Percentiles rank a stretch among this genome's conserved stretches.
phyloP scores from a whole-genome alignment of 805 yeast species.

The Hanseniaspora occidentalis region DNA sequence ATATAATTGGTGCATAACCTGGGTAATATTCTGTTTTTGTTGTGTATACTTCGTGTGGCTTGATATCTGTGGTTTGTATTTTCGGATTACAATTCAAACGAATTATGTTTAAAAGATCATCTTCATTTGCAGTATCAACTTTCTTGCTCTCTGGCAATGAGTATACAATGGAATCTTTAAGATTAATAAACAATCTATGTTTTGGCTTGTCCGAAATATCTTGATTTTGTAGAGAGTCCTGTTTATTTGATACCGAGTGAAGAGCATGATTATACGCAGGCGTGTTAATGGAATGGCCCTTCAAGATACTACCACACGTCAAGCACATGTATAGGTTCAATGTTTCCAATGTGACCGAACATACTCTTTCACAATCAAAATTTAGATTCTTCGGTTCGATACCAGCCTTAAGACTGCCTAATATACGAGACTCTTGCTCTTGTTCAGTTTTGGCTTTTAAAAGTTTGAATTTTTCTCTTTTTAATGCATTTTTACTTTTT shows the following conservation, averaged over 20 bases:
- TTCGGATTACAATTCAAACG: slow-evolving; percentile 36
- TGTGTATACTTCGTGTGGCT: no score
- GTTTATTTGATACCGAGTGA: slow-evolving; percentile 18
- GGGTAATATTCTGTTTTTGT: slow-evolving; percentile 24
- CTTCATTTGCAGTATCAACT: slow-evolving; percentile 19
- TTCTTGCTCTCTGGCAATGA: slow-evolving; percentile 44
- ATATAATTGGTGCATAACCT: slow-evolving; percentile 8
- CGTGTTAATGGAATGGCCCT: slow-evolving; percentile 52
- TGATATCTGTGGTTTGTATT: slow-evolving; percentile 28
- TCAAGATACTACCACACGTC: slow-evolving; percentile 59
- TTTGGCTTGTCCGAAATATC: slow-evolving; percentile 45
- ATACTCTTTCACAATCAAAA: slow-evolving; percentile 58
- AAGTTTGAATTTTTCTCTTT: background rate
- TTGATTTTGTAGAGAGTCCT: no score
- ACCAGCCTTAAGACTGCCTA: no score
- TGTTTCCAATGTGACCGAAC: slow-evolving; percentile 49
- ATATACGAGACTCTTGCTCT: no score
- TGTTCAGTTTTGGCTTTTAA: no score
- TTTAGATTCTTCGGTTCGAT: slow-evolving; percentile 28
- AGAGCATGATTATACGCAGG: slow-evolving; percentile 60
- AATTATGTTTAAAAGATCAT: slow-evolving; percentile 19
- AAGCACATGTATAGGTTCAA: slow-evolving; percentile 61
- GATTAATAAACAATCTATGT: slow-evolving; percentile 53
- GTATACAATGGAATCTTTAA: slow-evolving; percentile 36
- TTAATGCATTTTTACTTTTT: background rate